These are phyloP conservation scores for Senecio squalidus DNA, from an alignment of 140 eudicot genomes.

Conservation along the genomic window DNA sequence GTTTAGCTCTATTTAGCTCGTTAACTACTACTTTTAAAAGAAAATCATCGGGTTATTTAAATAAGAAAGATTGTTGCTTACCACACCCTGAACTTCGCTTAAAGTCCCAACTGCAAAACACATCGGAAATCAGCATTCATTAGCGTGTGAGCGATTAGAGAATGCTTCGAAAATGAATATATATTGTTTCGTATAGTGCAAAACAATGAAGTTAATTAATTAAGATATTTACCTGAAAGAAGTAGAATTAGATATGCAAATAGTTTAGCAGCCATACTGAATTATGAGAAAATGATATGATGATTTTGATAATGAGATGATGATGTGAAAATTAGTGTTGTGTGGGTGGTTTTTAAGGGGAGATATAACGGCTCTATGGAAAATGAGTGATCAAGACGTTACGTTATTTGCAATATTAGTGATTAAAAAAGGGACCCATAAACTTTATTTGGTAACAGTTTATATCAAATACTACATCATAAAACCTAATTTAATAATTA, in stretches of 20 bases:
- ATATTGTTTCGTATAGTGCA: neutral
- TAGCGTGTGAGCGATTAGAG: too few species aligned
- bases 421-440: constrained; percentile 16
- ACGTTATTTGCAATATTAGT: constrained; percentile 17
- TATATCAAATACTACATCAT: neutral
- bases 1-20: neutral
- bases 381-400: constrained; percentile 28
- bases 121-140: neutral
- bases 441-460: constrained; percentile 10
- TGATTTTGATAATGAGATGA: constrained; percentile 3
- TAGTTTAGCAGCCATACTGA: constrained; percentile 21
- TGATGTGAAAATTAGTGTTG: neutral
- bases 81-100: constrained; percentile 31
- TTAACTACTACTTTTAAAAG: too few species aligned
- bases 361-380: constrained; percentile 30
- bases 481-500: neutral
- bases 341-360: constrained; percentile 19
- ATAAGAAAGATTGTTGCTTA: constrained; percentile 12
- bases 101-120: constrained; percentile 34
- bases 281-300: neutral
- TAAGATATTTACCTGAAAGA: constrained; percentile 41
- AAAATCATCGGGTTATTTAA: neutral
- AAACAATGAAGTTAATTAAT: neutral
- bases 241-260: constrained; percentile 26
- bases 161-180: too few species aligned